Evolutionary conservation across 2,329 filamentous ascomycete species (phyloP), one percentile per base, ranked within the genome.

Genomic region (Alternaria longipes): DNA sequence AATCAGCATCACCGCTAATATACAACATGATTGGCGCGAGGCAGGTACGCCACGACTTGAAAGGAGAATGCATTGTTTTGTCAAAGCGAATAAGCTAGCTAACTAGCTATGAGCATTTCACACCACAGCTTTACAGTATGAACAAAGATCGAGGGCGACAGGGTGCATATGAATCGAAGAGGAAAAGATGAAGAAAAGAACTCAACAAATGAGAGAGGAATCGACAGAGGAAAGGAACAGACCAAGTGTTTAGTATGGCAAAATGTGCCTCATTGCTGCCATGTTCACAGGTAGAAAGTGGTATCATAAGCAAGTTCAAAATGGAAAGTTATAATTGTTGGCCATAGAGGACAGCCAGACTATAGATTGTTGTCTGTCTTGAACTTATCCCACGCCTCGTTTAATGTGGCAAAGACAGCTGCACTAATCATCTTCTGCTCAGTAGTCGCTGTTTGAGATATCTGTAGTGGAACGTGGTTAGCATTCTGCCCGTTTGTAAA

Each of bases 341-440:
- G 12, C 5, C 9, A 22, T 24, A n/a, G 47, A 9, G 14, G 53
- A 24, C n/a, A 8, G 14, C 30, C 16, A 9, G 24, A 46, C 49
- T 65, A 72, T 9, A 73, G 49, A 44, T 72, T 71, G 50, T 90
- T 90, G 67, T 90, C 87, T 46, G 80, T 80, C 76, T 87, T 88
- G 78, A 90, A 90, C 73, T 88, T 89, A 70, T 90, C 88, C 88
- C 88, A 90, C 8, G 88, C 87, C 73, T 90, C 88, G 67, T 90
- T 90, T 68, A 90, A 73, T 12, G 86, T 85, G 65, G 85, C 87
- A 66, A 90, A 90, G 3, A 90, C 88, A 3, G 86, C 84, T 26
- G 85, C 86, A 65, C 87, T 87, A 65, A 90, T 87, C 88, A 90
- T 90, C 57, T 82, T 83, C 74, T 90, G 88, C 70, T 90, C 88